Evolutionary conservation across 208 protist species (phyloP), one percentile per base, ranked within the genome.

Genomic region (Acanthamoeba royreba): DNA sequence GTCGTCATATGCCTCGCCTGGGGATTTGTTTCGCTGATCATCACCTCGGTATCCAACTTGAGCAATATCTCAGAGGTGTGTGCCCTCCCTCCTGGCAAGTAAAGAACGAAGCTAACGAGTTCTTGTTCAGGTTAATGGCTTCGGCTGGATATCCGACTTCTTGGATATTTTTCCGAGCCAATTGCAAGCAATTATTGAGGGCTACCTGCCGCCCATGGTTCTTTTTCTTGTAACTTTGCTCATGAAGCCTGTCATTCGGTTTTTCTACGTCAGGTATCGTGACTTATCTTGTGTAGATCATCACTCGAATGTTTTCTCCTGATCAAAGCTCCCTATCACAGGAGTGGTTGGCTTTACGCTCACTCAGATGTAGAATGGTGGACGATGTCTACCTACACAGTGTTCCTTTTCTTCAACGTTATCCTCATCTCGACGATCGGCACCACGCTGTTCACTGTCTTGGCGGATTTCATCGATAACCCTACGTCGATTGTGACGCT

Each of bases 341-440:
- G 49, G 53, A 89, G 53, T 25, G 53, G 81, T 66, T 58, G 81
- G 53, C 35, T 89, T 31, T 89, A 89, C 49, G 81, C 81, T 19
- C 81, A 66, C 25, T 89, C 81, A 17, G 46, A 69, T n/a, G 81
- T 89, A 17, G 81, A 89, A 40, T 89, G 46, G 49, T 69, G 49
- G 46, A 89, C 81, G 49, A 89, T 89, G 81, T 89, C 81, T 33
- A 89, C 81, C 49, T 89, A 89, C 53, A 66, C 81, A 19, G 46
- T 66, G 49, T 89, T 89, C 81, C 31, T 89, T 11, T 58, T 89
- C 31, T 89, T 89, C 46, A 89, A 89, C 53, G 81, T 89, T 19
- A 66, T 89, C 35, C 38, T 89, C 31, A 52, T 89, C 13, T 69
- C 49, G 33, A 89, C 81, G 15, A 89, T 89, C 53, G 81, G 81